Conservation (phyloP, 352 stramenopile species). For the Phytophthora idaei region DNA sequence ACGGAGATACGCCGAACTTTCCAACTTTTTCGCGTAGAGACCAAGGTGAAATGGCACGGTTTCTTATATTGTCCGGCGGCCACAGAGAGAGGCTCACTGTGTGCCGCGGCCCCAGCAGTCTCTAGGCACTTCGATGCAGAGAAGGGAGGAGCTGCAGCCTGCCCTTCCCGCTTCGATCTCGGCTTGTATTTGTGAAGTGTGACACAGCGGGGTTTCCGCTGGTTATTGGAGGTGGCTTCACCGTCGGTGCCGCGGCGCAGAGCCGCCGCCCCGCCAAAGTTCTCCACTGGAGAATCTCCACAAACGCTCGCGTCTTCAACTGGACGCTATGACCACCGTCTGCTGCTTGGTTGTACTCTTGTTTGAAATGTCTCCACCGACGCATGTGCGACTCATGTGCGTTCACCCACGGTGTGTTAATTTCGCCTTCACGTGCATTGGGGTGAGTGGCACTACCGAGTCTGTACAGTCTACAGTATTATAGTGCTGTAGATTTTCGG, state of each 20-base stretch:
- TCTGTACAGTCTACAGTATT: no score
- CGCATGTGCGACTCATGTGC: neutral
- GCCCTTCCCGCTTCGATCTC: conserved; percentile 5
- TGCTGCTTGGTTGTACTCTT: conserved; percentile 14
- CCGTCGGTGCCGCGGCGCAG: no score
- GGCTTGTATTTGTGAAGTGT: neutral
- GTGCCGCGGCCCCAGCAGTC: neutral
- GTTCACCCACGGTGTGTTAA: conserved; percentile 5
- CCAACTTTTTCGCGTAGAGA: neutral
- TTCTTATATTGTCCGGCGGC: neutral
- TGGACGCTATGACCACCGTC: conserved; percentile 10
- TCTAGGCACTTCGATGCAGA: conserved; percentile 5
- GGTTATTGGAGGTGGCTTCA: conserved; percentile 4
- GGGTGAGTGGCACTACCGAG: neutral
- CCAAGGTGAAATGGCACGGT: neutral
- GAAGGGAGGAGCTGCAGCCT: conserved; percentile 8
- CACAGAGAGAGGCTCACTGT: no score
- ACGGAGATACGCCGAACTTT: no score
- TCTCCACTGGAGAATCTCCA: neutral
- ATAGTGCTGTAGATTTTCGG: conserved; percentile 2
- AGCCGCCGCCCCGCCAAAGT: neutral
- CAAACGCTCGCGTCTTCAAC: neutral
- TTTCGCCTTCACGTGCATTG: neutral
- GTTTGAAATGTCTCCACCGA: conserved; percentile 14
- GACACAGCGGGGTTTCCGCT: neutral